phyloP scores from a whole-genome alignment of 148 eudicot genomes.

The Pouteria glomerata region DNA sequence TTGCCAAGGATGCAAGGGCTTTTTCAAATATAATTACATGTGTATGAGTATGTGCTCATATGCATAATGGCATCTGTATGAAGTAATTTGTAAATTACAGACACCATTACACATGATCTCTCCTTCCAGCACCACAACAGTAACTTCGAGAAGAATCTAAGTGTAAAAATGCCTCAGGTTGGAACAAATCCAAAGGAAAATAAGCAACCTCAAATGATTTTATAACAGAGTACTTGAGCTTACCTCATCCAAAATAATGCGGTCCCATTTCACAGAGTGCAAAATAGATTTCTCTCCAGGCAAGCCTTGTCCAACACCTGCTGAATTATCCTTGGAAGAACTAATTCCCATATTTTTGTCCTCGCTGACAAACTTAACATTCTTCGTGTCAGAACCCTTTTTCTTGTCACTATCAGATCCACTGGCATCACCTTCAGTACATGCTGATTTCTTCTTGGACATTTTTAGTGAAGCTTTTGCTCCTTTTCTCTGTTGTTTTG shows the following conservation, averaged over 20 bases:
- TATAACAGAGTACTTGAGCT: slow-evolving; percentile 10
- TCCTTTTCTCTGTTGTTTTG: slow-evolving; percentile 60
- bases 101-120: no score
- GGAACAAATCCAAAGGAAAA: neutral
- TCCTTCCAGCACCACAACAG: neutral
- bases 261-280: slow-evolving; percentile 85
- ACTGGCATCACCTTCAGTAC: slow-evolving; percentile 11
- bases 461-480: slow-evolving; percentile 18
- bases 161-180: neutral
- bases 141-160: neutral
- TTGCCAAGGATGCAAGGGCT: neutral
- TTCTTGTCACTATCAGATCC: slow-evolving; percentile 17
- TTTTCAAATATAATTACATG: neutral
- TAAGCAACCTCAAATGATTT: slow-evolving; percentile 1
- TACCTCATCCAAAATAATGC: slow-evolving; percentile 89
- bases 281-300: slow-evolving; percentile 38
- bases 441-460: slow-evolving; percentile 18
- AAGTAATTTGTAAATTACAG: neutral
- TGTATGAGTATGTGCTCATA: neutral
- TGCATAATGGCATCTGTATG: neutral
- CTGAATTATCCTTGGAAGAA: slow-evolving; percentile 20
- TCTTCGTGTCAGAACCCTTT: slow-evolving; percentile 28
- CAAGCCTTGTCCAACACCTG: slow-evolving; percentile 21
- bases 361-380: slow-evolving; percentile 4
- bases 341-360: slow-evolving; percentile 19